These are phyloP conservation scores for Aspergillus homomorphus DNA, from an alignment of 495 filamentous ascomycete genomes.

Conservation along the genomic window DNA sequence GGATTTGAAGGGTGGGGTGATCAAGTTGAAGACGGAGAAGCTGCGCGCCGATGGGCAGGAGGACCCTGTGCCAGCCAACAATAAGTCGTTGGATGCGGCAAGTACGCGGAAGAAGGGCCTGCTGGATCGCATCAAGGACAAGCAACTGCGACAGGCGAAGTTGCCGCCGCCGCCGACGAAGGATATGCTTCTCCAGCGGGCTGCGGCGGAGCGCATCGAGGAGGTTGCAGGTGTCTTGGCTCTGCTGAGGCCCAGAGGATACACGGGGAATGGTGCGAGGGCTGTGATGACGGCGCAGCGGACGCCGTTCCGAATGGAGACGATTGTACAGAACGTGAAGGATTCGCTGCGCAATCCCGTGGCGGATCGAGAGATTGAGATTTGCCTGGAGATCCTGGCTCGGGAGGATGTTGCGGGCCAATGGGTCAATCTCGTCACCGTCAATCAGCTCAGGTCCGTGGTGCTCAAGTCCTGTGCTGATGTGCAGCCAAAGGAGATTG, in stretches of 20 bases:
- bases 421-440: conserved; percentile 43
- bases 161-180: conserved; percentile 44
- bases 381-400: conserved; percentile 43
- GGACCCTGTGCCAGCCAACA: conserved; percentile 11
- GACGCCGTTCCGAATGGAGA: conserved; percentile 41
- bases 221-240: conserved; percentile 42
- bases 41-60: conserved; percentile 23
- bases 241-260: conserved; percentile 36
- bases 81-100: conserved; percentile 29
- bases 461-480: conserved; percentile 45
- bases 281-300: conserved; percentile 36
- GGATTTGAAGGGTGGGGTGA: conserved; percentile 42
- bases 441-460: conserved; percentile 41
- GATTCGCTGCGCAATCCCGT: conserved; percentile 42
- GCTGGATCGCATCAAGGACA: conserved; percentile 45
- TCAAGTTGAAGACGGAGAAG: conserved; percentile 40
- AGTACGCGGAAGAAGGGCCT: conserved; percentile 39
- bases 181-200: conserved; percentile 35
- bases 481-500: conserved; percentile 40
- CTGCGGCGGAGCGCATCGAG: conserved; percentile 40
- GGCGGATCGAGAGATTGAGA: conserved; percentile 37
- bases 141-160: conserved; percentile 43
- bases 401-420: conserved; percentile 41
- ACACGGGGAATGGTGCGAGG: conserved; percentile 33
- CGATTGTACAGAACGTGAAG: conserved; percentile 38